Evolutionary conservation across 208 protist genomes (phyloP), one percentile per base, ranked within the genome.

Genomic region (Leishmania major): DNA sequence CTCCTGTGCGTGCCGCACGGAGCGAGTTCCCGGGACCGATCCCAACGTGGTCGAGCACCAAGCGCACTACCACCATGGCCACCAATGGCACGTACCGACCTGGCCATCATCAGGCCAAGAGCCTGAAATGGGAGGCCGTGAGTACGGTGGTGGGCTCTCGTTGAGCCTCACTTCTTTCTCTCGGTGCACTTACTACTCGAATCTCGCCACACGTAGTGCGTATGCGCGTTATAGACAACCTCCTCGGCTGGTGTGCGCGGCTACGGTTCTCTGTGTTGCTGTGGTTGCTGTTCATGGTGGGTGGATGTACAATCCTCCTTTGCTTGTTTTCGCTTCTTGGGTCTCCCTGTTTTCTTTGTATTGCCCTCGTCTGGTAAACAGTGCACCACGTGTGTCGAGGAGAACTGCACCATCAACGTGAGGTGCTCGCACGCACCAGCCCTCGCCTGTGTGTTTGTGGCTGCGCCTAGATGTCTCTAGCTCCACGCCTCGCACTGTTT

Each of bases 11-110:
- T 0, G 91, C 80, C 1, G 93, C 95, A 1, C 90, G 95, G 37
- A 90, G 88, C 78, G 86, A 91, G 64, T 97, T 96, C 66, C 95
- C 95, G 3, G 95, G 95, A 0, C 91, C 93, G 5, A 89, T 97
- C 62, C 95, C 95, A 22, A 89, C 95, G 7, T 91, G 89, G 90
- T 91, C 91, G 22, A 95, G 87, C 69, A 97, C 95, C 28, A 95
- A 97, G 87, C 95, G 96, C 77, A 84, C 88, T 17, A 82, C 85
- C 71, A 89, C 90, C 28, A 80, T 96, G 83, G 86, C 93, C 2
- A 84, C 85, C 5, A 87, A 91, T 51, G 93, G 93, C 81, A 94
- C 88, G 62, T 89, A 97, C 78, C 64, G 86, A 37, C 79, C 92
- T 28, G 90, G 93, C 45, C 88, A 96, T 47, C 91, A 92, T 19